These are phyloP conservation scores for Fusarium citri DNA, from an alignment of 2,329 filamentous ascomycete genomes.

Conservation along the genomic window DNA sequence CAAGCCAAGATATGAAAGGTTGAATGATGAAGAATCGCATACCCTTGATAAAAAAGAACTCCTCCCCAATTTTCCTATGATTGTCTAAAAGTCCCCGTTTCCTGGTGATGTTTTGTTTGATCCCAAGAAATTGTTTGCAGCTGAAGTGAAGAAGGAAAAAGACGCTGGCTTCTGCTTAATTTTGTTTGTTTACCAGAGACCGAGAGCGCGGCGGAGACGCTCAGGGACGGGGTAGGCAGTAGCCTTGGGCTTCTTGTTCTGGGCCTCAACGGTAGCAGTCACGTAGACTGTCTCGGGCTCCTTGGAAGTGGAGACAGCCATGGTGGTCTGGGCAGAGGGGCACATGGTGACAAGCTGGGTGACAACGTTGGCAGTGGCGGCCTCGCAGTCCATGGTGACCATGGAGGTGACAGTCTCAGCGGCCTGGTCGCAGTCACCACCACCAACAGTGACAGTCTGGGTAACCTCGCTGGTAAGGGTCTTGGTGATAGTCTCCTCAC, in stretches of 20 bases:
- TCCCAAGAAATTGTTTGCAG: conserved; percentile 2
- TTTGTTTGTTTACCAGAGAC: conserved; percentile 26
- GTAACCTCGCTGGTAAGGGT: conserved; percentile 36
- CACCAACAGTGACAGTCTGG: conserved; percentile 23
- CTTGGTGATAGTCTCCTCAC: conserved; percentile 35
- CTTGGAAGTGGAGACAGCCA: conserved; percentile 37
- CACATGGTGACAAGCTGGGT: conserved; percentile 27
- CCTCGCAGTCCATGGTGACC: background rate
- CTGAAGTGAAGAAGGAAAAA: conserved; percentile 16
- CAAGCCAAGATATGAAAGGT: conserved; percentile 18
- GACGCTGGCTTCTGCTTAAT: background rate
- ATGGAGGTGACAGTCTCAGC: conserved; percentile 19
- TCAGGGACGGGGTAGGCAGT: conserved; percentile 19
- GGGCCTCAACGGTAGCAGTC: conserved; percentile 37
- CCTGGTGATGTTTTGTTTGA: background rate
- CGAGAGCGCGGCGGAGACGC: conserved; percentile 39
- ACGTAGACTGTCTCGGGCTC: conserved; percentile 45
- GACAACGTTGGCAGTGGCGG: background rate
- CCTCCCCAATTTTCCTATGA: conserved; percentile 4
- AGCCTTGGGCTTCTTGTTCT: conserved; percentile 13
- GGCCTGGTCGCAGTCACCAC: conserved; percentile 13
- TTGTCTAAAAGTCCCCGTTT: conserved; percentile 11
- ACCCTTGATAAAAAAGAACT: conserved; percentile 16
- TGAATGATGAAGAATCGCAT: background rate
- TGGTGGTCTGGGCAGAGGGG: conserved; percentile 30